Conservation (phyloP, 495 filamentous ascomycete genomes). For the Aspergillus mulundensis region DNA sequence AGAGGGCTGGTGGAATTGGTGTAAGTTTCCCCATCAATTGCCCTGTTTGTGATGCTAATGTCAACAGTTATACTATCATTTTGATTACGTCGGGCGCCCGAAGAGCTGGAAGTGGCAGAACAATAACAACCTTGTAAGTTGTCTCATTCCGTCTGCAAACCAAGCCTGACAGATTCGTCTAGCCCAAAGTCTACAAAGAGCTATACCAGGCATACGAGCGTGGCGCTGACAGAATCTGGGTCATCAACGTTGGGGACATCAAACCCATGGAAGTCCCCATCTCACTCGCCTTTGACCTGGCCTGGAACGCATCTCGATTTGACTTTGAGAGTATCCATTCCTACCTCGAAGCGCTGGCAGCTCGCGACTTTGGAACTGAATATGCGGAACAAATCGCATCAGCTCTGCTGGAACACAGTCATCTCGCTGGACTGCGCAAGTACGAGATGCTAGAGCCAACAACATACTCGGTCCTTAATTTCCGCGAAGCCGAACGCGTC, state of each 20-base stretch:
- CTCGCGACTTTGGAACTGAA: neutral
- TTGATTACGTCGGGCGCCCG: conserved; percentile 51
- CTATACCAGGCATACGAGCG: neutral
- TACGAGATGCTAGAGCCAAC: neutral
- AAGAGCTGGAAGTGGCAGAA: conserved; percentile 28
- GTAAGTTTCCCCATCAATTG: neutral
- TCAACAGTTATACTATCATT: conserved; percentile 56
- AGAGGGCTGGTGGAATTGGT: neutral
- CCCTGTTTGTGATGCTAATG: too few species aligned
- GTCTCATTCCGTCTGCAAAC: too few species aligned
- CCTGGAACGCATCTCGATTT: neutral
- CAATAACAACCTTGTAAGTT: neutral
- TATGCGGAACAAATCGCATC: neutral
- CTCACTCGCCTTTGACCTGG: neutral
- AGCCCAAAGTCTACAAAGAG: conserved; percentile 1
- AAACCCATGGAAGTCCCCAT: neutral
- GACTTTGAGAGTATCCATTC: neutral
- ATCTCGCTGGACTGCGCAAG: neutral
- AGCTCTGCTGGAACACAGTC: neutral
- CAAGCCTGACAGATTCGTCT: neutral
- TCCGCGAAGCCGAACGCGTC: conserved; percentile 64
- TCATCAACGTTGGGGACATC: neutral
- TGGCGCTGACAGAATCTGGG: neutral
- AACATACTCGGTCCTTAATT: conserved; percentile 18
- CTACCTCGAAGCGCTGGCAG: neutral